Conservation (phyloP, 140 eudicot genomes). For the Flaveria floridana region DNA sequence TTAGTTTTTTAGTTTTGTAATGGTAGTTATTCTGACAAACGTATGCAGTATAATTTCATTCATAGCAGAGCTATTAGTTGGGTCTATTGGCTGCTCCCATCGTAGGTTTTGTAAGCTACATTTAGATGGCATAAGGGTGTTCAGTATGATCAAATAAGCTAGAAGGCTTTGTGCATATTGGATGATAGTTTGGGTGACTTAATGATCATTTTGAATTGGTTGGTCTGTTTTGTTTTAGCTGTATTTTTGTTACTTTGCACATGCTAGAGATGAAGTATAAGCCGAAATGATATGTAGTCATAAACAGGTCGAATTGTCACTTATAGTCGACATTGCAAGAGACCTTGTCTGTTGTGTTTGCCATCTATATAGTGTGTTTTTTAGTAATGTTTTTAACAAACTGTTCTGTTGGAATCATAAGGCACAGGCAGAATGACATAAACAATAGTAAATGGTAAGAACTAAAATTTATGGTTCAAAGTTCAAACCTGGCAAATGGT, state of each 20-base stretch:
- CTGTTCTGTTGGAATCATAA: neutral
- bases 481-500: too few species aligned
- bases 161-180: neutral
- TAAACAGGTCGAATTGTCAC: constrained; percentile 4
- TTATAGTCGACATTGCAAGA: neutral
- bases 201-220: neutral
- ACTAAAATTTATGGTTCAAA: too few species aligned
- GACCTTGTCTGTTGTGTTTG: neutral
- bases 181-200: neutral
- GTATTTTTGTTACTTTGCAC: neutral
- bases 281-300: neutral
- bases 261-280: neutral
- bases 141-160: neutral
- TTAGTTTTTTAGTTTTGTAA: constrained; percentile 30
- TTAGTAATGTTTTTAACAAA: neutral
- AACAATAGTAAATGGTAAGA: neutral
- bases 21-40: neutral
- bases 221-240: neutral
- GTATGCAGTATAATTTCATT: too few species aligned
- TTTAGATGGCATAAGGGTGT: neutral
- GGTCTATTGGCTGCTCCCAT: neutral
- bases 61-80: too few species aligned
- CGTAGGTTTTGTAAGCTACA: too few species aligned
- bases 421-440: neutral
- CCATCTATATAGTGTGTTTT: neutral